These are phyloP conservation scores for Neopestalotiopsis sp. DNA, from an alignment of 2,329 filamentous ascomycete species.

Conservation along the genomic window DNA sequence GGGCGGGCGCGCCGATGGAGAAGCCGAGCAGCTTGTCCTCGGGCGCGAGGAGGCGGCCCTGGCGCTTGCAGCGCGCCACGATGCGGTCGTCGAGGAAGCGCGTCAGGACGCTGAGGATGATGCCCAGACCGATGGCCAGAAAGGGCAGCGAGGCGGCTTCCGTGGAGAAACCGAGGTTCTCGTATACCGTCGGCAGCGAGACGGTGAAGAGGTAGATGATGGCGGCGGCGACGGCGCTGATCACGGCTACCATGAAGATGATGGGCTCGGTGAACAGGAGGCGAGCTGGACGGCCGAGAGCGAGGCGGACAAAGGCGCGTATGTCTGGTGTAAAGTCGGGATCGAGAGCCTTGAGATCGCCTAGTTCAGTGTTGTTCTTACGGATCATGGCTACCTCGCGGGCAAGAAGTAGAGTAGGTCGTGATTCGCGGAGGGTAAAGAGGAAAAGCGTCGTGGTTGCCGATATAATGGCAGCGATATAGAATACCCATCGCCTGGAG, in stretches of 20 bases:
- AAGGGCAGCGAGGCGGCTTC: conserved; percentile 45
- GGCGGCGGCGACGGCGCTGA: conserved; percentile 48
- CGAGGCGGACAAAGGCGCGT: conserved; percentile 41
- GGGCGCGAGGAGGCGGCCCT: conserved; percentile 39
- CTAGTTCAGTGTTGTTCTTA: conserved; percentile 18
- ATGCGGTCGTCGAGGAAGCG: conserved; percentile 45
- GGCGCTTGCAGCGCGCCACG: conserved; percentile 23
- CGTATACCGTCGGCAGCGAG: conserved; percentile 45
- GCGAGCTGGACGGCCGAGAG: conserved; percentile 45
- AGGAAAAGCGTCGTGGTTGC: conserved; percentile 40
- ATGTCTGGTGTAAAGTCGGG: conserved; percentile 45
- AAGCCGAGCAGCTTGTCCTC: conserved; percentile 57
- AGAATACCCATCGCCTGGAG: conserved; percentile 45
- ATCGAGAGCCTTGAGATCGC: conserved; percentile 36
- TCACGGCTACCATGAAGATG: conserved; percentile 47
- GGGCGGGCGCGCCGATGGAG: conserved; percentile 46
- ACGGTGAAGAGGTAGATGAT: conserved; percentile 57
- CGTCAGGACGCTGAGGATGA: conserved; percentile 46
- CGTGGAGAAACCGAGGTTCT: conserved; percentile 38
- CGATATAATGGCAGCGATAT: conserved; percentile 45
- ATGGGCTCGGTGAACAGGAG: conserved; percentile 54
- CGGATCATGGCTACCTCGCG: conserved; percentile 25
- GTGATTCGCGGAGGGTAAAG: conserved; percentile 46
- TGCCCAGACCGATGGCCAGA: conserved; percentile 45
- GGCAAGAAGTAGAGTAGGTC: conserved; percentile 48